A percentile compares a stretch with the other conserved stretches of the same genome.
phyloP scores from a whole-genome alignment of 179 eudicot genomes.

The Corrigiola litoralis region DNA sequence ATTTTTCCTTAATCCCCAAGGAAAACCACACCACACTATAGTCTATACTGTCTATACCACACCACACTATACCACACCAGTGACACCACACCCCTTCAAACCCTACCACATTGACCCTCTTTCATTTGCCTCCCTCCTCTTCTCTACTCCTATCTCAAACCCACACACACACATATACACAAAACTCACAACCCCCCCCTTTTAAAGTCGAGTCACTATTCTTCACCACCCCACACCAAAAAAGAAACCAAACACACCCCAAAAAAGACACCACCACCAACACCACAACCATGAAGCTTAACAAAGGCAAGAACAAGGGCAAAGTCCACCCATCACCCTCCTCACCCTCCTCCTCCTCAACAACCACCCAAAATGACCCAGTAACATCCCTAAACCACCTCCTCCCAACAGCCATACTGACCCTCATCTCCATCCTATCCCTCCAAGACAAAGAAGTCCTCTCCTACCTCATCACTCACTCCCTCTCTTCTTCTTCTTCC shows the following conservation, averaged over 20 bases:
- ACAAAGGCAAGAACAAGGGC: slow-evolving; percentile 54
- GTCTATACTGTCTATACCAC: too few species aligned
- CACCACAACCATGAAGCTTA: slow-evolving; percentile 33
- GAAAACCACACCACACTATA: too few species aligned
- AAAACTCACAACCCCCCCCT: too few species aligned
- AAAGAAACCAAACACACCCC: background rate
- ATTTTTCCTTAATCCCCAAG: background rate
- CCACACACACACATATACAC: too few species aligned
- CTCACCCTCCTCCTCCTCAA: slow-evolving; percentile 26
- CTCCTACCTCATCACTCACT: slow-evolving; percentile 57
- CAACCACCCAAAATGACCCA: slow-evolving; percentile 18
- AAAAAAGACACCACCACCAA: background rate
- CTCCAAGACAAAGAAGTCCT: slow-evolving; percentile 55
- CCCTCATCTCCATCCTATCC: slow-evolving; percentile 47
- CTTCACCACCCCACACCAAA: background rate
- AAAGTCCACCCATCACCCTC: slow-evolving; percentile 65
- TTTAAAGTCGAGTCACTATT: too few species aligned
- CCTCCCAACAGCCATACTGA: slow-evolving; percentile 60
- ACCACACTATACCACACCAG: too few species aligned
- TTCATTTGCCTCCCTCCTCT: too few species aligned
- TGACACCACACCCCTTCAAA: too few species aligned
- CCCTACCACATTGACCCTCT: too few species aligned
- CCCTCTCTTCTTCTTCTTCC: slow-evolving; percentile 25
- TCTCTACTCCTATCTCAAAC: background rate
- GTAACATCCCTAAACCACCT: slow-evolving; percentile 37